Percentiles rank a stretch among this genome's conserved stretches.
Evolutionary conservation across 1,284 basidiomycete species (phyloP).

Genomic region (Lignosus rhinocerotis): DNA sequence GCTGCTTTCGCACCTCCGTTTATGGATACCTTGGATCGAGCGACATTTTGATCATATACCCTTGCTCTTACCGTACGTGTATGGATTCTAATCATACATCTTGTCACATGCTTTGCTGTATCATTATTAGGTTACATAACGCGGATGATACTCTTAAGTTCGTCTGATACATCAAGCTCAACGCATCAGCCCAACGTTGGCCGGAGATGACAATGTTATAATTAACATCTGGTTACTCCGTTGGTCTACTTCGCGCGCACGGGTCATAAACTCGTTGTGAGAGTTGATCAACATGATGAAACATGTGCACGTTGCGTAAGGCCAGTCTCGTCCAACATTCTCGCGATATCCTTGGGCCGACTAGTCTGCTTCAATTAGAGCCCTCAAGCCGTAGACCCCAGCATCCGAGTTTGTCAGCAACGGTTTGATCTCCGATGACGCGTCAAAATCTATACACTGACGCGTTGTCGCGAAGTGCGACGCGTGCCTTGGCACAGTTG

Average conservation of each 20-base stretch:
- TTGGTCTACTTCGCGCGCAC: not conserved
- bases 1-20: not conserved
- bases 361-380: not conserved
- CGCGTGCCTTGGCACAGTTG: too few species aligned
- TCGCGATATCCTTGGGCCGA: too few species aligned
- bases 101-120: constrained; percentile 13
- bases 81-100: not conserved
- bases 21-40: too few species aligned
- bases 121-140: constrained; percentile 10
- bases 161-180: not conserved
- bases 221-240: too few species aligned
- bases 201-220: too few species aligned
- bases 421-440: not conserved
- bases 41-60: not conserved
- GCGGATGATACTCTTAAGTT: not conserved
- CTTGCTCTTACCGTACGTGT: not conserved
- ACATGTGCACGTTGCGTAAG: too few species aligned
- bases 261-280: too few species aligned
- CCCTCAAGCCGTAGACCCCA: not conserved
- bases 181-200: not conserved
- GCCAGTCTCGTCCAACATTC: too few species aligned
- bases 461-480: not conserved
- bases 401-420: not conserved
- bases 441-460: constrained; percentile 1
- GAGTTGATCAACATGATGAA: too few species aligned